phyloP scores from a whole-genome alignment of 1,284 basidiomycete species.

The Bondarzewia mesenterica region DNA sequence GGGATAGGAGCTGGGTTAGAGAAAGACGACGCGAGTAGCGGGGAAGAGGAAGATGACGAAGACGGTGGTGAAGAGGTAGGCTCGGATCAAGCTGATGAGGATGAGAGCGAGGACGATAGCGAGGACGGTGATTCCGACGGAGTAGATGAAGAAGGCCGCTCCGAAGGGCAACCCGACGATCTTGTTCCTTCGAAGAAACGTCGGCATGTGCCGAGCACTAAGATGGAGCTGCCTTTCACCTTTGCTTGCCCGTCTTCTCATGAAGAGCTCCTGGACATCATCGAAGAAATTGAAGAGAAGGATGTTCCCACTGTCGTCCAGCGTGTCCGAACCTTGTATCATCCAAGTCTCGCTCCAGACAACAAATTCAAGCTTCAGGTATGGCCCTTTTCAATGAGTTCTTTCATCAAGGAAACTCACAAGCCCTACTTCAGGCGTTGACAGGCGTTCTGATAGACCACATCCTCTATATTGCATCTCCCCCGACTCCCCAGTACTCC shows the following conservation, averaged over 20 bases:
- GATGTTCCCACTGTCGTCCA: slow-evolving; percentile 83
- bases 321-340: slow-evolving; percentile 86
- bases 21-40: slow-evolving; percentile 12
- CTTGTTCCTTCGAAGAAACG: slow-evolving; percentile 21
- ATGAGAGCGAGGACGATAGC: slow-evolving; percentile 48
- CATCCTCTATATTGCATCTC: slow-evolving; percentile 69
- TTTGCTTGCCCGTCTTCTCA: slow-evolving; percentile 86
- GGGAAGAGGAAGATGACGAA: slow-evolving; percentile 21
- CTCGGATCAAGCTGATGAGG: slow-evolving; percentile 38
- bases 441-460: slow-evolving; percentile 88
- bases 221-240: slow-evolving; percentile 76
- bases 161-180: slow-evolving; percentile 37
- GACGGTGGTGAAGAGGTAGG: slow-evolving; percentile 23
- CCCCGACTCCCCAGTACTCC: slow-evolving; percentile 49
- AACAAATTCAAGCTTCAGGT: slow-evolving; percentile 93
- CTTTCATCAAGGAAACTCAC: slow-evolving; percentile 4
- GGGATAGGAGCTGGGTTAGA: slow-evolving; percentile 8
- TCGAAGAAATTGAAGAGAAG: slow-evolving; percentile 61
- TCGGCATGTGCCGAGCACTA: slow-evolving; percentile 7
- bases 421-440: slow-evolving; percentile 43
- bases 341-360: slow-evolving; percentile 83
- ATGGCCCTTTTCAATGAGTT: slow-evolving; percentile 17
- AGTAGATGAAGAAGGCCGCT: slow-evolving; percentile 21
- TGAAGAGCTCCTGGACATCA: slow-evolving; percentile 81
- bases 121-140: slow-evolving; percentile 25